Conservation (phyloP, 768 basidiomycete species). For the Lyophyllum semitale region DNA sequence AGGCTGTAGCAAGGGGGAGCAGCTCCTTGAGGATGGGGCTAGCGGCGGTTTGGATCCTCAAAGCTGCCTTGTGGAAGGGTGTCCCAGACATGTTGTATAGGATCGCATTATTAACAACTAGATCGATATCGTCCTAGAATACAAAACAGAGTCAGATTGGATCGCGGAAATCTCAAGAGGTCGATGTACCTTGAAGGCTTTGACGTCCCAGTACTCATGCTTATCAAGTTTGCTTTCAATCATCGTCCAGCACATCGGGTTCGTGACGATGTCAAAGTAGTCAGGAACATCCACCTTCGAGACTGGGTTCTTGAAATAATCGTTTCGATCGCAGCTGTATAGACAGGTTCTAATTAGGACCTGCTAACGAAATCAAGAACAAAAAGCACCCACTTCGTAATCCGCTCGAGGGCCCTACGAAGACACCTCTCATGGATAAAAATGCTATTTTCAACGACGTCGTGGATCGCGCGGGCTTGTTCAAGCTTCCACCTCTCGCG, state of each 20-base stretch:
- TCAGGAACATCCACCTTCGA: slow-evolving; percentile 80
- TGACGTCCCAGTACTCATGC: slow-evolving; percentile 80
- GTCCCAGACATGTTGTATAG: slow-evolving; percentile 83
- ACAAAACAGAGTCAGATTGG: not conserved
- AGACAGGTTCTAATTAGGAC: slow-evolving; percentile 8
- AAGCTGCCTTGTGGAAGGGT: slow-evolving; percentile 67
- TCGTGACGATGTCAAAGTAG: slow-evolving; percentile 84
- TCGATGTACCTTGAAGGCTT: slow-evolving; percentile 63
- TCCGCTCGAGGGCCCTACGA: slow-evolving; percentile 65
- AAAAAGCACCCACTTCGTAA: slow-evolving; percentile 57
- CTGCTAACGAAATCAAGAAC: not conserved
- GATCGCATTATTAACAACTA: slow-evolving; percentile 86
- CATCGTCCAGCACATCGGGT: slow-evolving; percentile 86
- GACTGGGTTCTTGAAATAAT: slow-evolving; percentile 84
- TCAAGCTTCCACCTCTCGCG: slow-evolving; percentile 82
- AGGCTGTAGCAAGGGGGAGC: slow-evolving; percentile 13
- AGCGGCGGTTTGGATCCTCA: slow-evolving; percentile 50
- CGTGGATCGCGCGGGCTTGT: slow-evolving; percentile 67
- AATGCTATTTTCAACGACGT: slow-evolving; percentile 61
- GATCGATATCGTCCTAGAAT: slow-evolving; percentile 71
- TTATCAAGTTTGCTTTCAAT: slow-evolving; percentile 83
- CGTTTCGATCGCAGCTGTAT: slow-evolving; percentile 69
- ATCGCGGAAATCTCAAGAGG: not conserved
- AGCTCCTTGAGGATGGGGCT: slow-evolving; percentile 46
- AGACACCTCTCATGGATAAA: slow-evolving; percentile 68